These are phyloP conservation scores for Fusarium camptoceras DNA, from an alignment of 2,329 filamentous ascomycete species.

Conservation along the genomic window DNA sequence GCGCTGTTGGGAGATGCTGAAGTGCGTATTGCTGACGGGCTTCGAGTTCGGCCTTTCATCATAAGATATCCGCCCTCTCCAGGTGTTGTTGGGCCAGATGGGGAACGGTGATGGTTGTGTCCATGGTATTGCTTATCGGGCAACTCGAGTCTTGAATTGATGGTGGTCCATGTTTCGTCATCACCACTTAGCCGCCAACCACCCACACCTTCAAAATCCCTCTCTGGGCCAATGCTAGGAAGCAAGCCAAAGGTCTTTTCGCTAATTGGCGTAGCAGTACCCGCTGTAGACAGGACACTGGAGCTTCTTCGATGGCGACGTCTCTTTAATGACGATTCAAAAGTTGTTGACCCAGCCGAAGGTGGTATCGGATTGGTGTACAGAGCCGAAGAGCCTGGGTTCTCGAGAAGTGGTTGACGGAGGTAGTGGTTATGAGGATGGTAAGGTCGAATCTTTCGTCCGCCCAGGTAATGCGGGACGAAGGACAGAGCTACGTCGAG, in stretches of 20 bases:
- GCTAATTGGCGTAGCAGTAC: slow-evolving; percentile 51
- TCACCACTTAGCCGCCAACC: slow-evolving; percentile 64
- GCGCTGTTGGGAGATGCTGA: slow-evolving; percentile 59
- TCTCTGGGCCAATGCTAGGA: slow-evolving; percentile 62
- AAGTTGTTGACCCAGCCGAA: slow-evolving; percentile 36
- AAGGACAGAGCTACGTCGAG: slow-evolving; percentile 70
- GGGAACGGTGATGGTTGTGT: slow-evolving; percentile 58
- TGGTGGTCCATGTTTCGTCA: slow-evolving; percentile 63
- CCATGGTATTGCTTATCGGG: slow-evolving; percentile 55
- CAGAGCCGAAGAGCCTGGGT: slow-evolving; percentile 10
- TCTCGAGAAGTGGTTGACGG: slow-evolving; percentile 25
- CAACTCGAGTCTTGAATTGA: slow-evolving; percentile 64
- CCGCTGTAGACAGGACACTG: slow-evolving; percentile 50
- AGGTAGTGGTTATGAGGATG: slow-evolving; percentile 34
- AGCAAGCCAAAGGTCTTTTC: slow-evolving; percentile 56
- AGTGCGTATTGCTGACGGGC: slow-evolving; percentile 48
- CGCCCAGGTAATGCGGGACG: slow-evolving; percentile 65
- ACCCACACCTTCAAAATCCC: slow-evolving; percentile 70
- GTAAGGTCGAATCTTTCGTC: slow-evolving; percentile 51
- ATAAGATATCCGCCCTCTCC: slow-evolving; percentile 57
- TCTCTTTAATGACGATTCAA: slow-evolving; percentile 38
- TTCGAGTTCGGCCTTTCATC: slow-evolving; percentile 57
- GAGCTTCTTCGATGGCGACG: slow-evolving; percentile 52
- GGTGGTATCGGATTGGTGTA: slow-evolving; percentile 16
- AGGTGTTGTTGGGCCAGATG: slow-evolving; percentile 55